These are phyloP conservation scores for Peribolospora kevripleyi DNA, from an alignment of 768 basidiomycete species.

Conservation along the genomic window DNA sequence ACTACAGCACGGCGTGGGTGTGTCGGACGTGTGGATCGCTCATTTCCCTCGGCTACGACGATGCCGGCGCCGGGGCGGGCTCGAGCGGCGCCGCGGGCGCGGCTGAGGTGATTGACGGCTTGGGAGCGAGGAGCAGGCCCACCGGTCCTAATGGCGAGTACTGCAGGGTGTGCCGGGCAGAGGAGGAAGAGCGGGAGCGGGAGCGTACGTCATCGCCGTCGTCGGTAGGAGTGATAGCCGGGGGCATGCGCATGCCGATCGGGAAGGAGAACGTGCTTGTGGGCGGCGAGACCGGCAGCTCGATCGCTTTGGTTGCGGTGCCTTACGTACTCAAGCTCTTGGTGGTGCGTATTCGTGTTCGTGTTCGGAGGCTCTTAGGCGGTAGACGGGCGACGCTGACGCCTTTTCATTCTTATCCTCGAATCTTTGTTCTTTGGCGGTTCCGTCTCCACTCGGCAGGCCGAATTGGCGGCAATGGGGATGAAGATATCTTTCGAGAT, in stretches of 20 bases:
- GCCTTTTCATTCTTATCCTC: neutral
- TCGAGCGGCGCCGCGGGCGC: constrained; percentile 1
- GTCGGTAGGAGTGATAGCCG: constrained; percentile 9
- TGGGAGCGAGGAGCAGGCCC: constrained; percentile 24
- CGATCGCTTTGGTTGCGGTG: constrained; percentile 82
- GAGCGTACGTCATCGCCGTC: constrained; percentile 28
- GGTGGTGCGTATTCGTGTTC: constrained; percentile 25
- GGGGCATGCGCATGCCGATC: constrained; percentile 39
- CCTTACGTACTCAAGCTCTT: constrained; percentile 88
- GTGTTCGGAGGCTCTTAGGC: neutral
- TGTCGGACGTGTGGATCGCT: constrained; percentile 88
- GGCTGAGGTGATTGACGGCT: constrained; percentile 31
- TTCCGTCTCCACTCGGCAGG: constrained; percentile 11
- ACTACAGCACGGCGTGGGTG: constrained; percentile 98
- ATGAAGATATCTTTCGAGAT: constrained; percentile 71
- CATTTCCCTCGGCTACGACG: constrained; percentile 87
- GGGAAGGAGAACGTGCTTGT: constrained; percentile 39
- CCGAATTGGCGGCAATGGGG: constrained; percentile 96
- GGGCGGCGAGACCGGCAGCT: constrained; percentile 37
- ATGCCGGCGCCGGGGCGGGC: constrained; percentile 29
- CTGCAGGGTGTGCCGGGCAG: constrained; percentile 71
- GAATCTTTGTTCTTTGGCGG: constrained; percentile 4
- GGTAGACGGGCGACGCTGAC: neutral
- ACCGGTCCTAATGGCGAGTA: constrained; percentile 65
- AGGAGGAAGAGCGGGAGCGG: constrained; percentile 31